Percentiles rank a stretch among this genome's conserved stretches.
Conservation (phyloP, 305 asterid genomes). For the Plantago rigida region DNA sequence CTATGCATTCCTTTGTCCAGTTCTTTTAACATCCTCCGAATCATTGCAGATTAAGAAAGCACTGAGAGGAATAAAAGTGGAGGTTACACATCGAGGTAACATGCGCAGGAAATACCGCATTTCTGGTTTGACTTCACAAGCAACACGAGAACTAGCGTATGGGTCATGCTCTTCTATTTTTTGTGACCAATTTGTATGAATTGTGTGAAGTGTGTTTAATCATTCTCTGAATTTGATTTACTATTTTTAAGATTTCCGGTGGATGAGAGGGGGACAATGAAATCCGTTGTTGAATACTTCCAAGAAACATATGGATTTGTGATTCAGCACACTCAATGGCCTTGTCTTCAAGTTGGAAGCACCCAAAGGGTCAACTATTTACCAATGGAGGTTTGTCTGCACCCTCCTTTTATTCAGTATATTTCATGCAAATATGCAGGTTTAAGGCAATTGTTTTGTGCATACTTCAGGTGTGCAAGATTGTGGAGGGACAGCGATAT, state of each 20-base stretch:
- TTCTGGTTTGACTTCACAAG: slow-evolving; percentile 59
- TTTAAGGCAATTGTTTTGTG: neutral
- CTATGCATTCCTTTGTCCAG: no score
- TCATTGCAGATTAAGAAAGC: slow-evolving; percentile 54
- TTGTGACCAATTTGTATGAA: no score
- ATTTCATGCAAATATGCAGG: neutral
- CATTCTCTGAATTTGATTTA: neutral
- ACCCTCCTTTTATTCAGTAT: neutral
- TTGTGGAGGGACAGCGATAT: slow-evolving; percentile 86
- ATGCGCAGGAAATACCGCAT: slow-evolving; percentile 67
- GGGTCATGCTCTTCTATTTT: slow-evolving; percentile 4
- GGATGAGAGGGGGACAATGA: slow-evolving; percentile 51
- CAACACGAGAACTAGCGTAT: slow-evolving; percentile 63
- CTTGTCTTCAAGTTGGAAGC: slow-evolving; percentile 60
- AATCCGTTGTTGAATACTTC: slow-evolving; percentile 54
- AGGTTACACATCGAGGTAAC: slow-evolving; percentile 72
- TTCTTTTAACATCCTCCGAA: no score
- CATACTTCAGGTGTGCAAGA: slow-evolving; percentile 66
- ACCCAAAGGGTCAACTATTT: slow-evolving; percentile 53
- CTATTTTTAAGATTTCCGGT: slow-evolving; percentile 50
- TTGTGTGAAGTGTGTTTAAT: no score
- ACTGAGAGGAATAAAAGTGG: slow-evolving; percentile 67
- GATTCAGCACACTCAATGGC: slow-evolving; percentile 52
- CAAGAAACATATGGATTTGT: slow-evolving; percentile 49
- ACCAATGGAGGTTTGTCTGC: slow-evolving; percentile 78